These are phyloP conservation scores for Abelmoschus esculentus DNA, from an alignment of 345 rosid genomes.

Conservation along the genomic window DNA sequence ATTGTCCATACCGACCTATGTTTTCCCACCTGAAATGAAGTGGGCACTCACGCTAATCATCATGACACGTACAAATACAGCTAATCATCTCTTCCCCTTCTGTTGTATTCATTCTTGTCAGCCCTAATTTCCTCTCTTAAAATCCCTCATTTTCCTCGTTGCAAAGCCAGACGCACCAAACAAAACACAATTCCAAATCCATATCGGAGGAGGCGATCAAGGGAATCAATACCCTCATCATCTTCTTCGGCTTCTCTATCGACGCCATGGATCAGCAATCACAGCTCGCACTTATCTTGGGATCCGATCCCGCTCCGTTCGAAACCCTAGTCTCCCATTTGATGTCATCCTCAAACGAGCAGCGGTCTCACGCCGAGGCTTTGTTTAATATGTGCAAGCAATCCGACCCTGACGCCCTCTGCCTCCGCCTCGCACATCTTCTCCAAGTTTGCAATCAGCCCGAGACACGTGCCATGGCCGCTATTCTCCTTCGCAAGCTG, in stretches of 20 bases:
- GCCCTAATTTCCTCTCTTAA: constrained; percentile 3
- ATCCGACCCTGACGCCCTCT: constrained; percentile 73
- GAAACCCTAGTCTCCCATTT: constrained; percentile 84
- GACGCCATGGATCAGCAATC: constrained; percentile 77
- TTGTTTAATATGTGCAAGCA: constrained; percentile 90
- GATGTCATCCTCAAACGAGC: constrained; percentile 93
- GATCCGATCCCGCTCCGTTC: constrained; percentile 73
- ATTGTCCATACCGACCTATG: too few species aligned
- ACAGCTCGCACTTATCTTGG: constrained; percentile 73
- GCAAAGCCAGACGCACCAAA: neutral
- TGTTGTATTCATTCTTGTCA: neutral
- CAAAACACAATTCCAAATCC: neutral
- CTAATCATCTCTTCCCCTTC: neutral
- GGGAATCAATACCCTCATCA: neutral
- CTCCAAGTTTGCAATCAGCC: constrained; percentile 63
- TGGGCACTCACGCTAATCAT: neutral
- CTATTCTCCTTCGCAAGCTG: constrained; percentile 89
- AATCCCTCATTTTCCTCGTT: neutral
- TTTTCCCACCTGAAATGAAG: neutral
- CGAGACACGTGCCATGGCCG: constrained; percentile 89
- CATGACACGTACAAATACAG: neutral
- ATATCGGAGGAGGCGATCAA: neutral
- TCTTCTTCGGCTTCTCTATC: neutral
- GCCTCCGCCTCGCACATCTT: constrained; percentile 78
- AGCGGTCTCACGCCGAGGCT: constrained; percentile 79